Percentiles rank a stretch among this genome's conserved stretches.
These are phyloP conservation scores for Clarireedia monteithiana DNA, from an alignment of 2,329 filamentous ascomycete genomes.

Conservation along the genomic window DNA sequence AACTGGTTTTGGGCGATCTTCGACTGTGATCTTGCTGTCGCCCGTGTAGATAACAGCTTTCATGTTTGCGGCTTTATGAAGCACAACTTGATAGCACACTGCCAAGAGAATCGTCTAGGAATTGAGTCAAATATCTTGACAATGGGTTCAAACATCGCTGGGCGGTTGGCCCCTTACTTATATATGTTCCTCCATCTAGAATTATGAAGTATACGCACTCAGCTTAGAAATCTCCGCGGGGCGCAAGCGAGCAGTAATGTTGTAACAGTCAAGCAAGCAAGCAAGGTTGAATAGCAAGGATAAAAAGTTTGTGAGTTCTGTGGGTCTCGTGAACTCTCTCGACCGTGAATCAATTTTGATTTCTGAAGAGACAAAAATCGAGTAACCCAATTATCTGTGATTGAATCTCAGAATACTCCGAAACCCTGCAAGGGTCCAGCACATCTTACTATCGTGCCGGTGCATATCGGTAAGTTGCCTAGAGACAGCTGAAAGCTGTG, in stretches of 20 bases:
- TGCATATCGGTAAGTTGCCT: no score
- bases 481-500: no score
- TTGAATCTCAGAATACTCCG: no score
- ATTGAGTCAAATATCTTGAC: neutral
- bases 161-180: neutral
- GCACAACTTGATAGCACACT: neutral
- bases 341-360: no score
- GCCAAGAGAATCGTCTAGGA: neutral
- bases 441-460: no score
- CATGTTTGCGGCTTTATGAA: constrained; percentile 40
- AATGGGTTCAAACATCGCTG: neutral
- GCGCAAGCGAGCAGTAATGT: neutral
- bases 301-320: no score
- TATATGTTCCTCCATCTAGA: neutral
- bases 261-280: neutral
- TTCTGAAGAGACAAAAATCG: no score
- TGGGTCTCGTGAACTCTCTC: no score
- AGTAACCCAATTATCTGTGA: no score
- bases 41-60: constrained; percentile 74
- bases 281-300: neutral
- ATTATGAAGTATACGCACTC: neutral
- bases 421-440: no score
- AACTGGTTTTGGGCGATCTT: constrained; percentile 37
- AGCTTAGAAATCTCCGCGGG: neutral
- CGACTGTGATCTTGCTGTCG: constrained; percentile 66